Evolutionary conservation across 2,329 filamentous ascomycete species (phyloP), one percentile per base, ranked within the genome.

Genomic region (Alternaria novae-zelandiae): DNA sequence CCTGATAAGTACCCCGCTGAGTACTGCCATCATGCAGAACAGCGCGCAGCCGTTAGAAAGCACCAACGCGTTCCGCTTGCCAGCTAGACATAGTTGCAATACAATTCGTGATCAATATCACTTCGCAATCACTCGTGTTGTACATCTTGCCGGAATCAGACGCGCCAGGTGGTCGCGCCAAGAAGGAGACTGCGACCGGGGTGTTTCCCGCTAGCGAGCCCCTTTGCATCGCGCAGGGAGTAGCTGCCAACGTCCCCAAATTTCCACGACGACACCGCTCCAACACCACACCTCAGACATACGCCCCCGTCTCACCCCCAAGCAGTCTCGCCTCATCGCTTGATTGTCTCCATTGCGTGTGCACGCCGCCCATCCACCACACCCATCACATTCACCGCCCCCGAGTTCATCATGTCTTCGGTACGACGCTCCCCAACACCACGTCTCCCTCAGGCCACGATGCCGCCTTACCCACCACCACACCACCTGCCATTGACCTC

Each of bases 151-250:
- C 66, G 41, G 55, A 70, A 67, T 55, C 59, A 63, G 59, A 47
- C 64, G 73, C 68, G 73, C 68, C 71, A 70, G 66, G 65, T 72
- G 69, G 64, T 65, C 50, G 69, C 64, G 72, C 70, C 71, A 71
- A 70, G 74, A 70, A 63, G 70, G 75, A 71, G 71, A 74, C 64
- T 56, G 66, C 73, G 70, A 73, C 76, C 73, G 66, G 74, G 75
- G 74, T 67, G 59, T 54, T 67, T 50, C 55, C 59, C 70, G 68
- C 72, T 78, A 78, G 76, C 75, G 78, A 80, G 75, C 78, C 78
- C 78, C 77, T 79, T 79, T 79, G 77, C 76, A 75, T 77, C 69
- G 78, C 75, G 73, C 73, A 72, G 74, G 71, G 72, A 77, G 74
- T 71, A 70, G 70, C 70, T 77, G 75, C 74, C 77, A 77, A 75